Conservation (phyloP, 768 basidiomycete species). For the Strobilomyces dryophilus region DNA sequence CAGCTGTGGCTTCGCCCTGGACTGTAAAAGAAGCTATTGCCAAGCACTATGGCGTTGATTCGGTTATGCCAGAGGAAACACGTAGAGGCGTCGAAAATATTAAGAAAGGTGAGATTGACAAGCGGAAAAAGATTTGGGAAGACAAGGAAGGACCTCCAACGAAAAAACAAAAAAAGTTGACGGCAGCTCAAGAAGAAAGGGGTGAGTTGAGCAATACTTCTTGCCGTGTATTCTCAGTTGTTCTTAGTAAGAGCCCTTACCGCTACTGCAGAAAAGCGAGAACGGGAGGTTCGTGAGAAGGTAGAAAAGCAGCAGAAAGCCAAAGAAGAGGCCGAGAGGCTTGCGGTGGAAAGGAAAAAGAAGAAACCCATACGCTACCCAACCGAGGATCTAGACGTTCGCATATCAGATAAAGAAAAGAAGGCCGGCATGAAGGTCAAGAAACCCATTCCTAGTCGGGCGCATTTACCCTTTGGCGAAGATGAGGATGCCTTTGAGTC, state of each 20-base stretch:
- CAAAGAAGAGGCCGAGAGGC: slow-evolving; percentile 68
- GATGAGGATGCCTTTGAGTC: slow-evolving; percentile 66
- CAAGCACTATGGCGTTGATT: slow-evolving; percentile 77
- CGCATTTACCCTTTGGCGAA: slow-evolving; percentile 65
- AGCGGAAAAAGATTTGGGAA: slow-evolving; percentile 88
- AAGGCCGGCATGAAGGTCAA: slow-evolving; percentile 68
- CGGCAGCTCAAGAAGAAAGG: slow-evolving; percentile 69
- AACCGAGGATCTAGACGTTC: slow-evolving; percentile 87
- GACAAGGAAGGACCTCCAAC: slow-evolving; percentile 79
- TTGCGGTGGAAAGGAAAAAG: slow-evolving; percentile 78
- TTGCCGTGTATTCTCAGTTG: slow-evolving; percentile 8
- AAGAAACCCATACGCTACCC: slow-evolving; percentile 91
- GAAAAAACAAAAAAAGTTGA: slow-evolving; percentile 80
- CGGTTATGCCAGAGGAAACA: slow-evolving; percentile 82
- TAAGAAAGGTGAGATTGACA: slow-evolving; percentile 87
- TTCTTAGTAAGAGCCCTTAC: slow-evolving; percentile 28
- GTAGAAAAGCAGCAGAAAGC: slow-evolving; percentile 58
- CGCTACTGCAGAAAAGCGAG: slow-evolving; percentile 54
- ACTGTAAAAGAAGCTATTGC: slow-evolving; percentile 86
- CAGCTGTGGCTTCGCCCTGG: slow-evolving; percentile 94
- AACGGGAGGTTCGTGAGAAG: slow-evolving; percentile 67
- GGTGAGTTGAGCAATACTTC: slow-evolving; percentile 37
- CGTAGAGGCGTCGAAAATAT: slow-evolving; percentile 73
- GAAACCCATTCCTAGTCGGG: slow-evolving; percentile 61
- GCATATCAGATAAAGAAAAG: slow-evolving; percentile 75